Conservation (phyloP, 805 yeast genomes). For the Metschnikowia gruessii region DNA sequence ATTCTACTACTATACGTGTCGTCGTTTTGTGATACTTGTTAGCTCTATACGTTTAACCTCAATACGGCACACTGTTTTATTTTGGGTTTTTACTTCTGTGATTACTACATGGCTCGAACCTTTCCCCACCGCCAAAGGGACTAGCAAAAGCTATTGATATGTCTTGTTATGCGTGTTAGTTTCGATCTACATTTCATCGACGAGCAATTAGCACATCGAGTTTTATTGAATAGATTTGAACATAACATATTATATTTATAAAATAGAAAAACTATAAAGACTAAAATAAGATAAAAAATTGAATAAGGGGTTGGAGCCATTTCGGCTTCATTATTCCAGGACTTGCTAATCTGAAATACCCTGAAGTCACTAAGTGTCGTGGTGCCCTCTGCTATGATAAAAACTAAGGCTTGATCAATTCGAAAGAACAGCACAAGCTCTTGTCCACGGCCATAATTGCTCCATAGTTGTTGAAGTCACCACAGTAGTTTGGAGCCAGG, state of each 20-base stretch:
- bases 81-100: background rate
- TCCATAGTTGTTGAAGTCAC: conserved; percentile 77
- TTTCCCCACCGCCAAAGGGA: background rate
- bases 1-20: background rate
- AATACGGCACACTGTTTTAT: background rate
- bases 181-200: background rate
- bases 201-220: background rate
- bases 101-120: background rate
- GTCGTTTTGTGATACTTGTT: background rate
- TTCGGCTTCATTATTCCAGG: background rate
- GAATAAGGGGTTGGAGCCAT: background rate
- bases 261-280: background rate
- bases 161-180: background rate
- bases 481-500: conserved; percentile 82
- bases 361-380: background rate
- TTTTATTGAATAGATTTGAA: background rate
- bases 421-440: conserved; percentile 67
- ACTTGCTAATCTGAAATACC: background rate
- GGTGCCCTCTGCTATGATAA: background rate
- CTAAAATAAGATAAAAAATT: background rate
- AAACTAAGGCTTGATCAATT: conserved; percentile 57
- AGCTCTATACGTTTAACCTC: background rate
- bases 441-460: conserved; percentile 75
- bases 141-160: background rate
- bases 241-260: background rate